Conservation (phyloP, 345 rosid species). For the sweet orange (Citrus sinensis) region DNA sequence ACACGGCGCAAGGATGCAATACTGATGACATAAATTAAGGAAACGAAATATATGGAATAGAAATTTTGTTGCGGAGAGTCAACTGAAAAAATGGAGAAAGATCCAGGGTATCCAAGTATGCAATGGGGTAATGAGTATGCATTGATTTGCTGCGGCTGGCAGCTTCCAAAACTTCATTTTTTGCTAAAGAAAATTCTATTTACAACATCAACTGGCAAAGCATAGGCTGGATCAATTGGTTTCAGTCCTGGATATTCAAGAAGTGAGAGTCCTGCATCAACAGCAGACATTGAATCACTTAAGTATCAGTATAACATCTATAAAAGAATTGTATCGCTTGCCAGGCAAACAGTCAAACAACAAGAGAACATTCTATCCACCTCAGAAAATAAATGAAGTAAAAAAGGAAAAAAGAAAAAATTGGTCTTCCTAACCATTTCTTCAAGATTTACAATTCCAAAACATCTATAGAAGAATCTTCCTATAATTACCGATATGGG, state of each 20-base stretch:
- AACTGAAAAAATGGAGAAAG: not conserved
- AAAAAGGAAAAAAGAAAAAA: not conserved
- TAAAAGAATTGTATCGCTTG: not conserved
- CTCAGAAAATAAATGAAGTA: not conserved
- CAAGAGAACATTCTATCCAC: not conserved
- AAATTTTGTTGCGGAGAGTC: no score
- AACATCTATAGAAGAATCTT: not conserved
- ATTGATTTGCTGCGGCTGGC: not conserved
- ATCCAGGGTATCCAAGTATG: not conserved
- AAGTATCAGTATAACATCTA: not conserved
- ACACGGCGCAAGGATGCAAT: no score
- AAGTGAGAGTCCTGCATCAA: conserved; percentile 74
- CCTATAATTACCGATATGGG: not conserved
- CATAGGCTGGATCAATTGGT: conserved; percentile 87
- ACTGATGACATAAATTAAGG: no score
- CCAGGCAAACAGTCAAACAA: not conserved
- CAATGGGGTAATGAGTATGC: not conserved
- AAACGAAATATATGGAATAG: no score
- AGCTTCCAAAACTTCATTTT: conserved; percentile 8
- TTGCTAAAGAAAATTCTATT: conserved; percentile 46
- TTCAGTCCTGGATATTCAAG: conserved; percentile 85
- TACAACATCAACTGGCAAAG: conserved; percentile 80
- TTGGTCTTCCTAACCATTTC: not conserved
- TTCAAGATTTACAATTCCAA: not conserved
- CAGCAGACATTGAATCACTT: not conserved